Evolutionary conservation across 129 eudicot species (phyloP).

Genomic region (Glebionis coronaria): DNA sequence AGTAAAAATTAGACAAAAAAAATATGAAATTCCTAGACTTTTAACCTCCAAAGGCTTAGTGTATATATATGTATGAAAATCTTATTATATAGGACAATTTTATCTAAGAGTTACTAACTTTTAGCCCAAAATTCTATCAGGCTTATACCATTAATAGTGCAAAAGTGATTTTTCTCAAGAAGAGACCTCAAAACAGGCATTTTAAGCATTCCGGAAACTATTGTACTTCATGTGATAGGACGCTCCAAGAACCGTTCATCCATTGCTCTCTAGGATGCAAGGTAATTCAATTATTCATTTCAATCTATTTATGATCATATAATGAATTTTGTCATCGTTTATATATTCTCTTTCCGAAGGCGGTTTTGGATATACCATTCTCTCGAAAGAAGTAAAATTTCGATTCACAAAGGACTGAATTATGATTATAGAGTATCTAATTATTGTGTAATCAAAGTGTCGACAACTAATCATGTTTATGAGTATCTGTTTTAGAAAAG

Average conservation of each 20-base stretch:
- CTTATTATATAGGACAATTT: constrained; percentile 17
- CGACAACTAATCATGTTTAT: not conserved
- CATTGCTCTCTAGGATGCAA: constrained; percentile 99
- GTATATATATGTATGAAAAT: not conserved
- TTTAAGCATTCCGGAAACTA: constrained; percentile 86
- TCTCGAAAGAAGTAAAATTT: not conserved
- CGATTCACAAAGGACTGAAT: no score
- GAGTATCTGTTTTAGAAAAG: no score
- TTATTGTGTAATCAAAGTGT: not conserved
- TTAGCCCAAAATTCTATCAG: constrained; percentile 32
- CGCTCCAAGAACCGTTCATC: constrained; percentile 91
- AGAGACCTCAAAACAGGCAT: constrained; percentile 96
- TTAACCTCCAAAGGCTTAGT: not conserved
- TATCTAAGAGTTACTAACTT: constrained; percentile 15
- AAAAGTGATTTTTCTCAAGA: constrained; percentile 90
- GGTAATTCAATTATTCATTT: constrained; percentile 45
- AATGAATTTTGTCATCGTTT: not conserved
- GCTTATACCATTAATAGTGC: constrained; percentile 96
- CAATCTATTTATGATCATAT: not conserved
- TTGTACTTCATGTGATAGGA: constrained; percentile 95
- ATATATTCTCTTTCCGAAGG: not conserved
- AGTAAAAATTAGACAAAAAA: not conserved
- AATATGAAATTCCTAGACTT: not conserved
- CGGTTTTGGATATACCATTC: not conserved
- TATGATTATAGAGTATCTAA: no score